Conservation (phyloP, 2,329 filamentous ascomycete species). For the Cytospora piceae region DNA sequence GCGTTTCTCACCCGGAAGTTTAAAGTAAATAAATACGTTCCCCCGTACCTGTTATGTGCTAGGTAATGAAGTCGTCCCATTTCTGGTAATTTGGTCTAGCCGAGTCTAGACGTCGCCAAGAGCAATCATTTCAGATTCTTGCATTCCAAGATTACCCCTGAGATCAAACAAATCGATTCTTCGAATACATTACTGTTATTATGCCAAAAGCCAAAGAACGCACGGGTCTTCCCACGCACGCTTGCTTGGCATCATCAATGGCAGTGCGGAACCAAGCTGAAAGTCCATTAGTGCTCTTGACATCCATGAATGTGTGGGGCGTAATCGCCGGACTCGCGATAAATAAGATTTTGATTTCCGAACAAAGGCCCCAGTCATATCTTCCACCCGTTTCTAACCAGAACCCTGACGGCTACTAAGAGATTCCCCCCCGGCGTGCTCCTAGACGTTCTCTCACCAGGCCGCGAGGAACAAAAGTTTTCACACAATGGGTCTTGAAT, state of each 20-base stretch:
- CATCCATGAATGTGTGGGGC: slow-evolving; percentile 7
- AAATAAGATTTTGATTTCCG: slow-evolving; percentile 3
- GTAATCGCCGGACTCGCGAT: not conserved
- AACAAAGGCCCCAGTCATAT: not conserved
- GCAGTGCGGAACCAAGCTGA: slow-evolving; percentile 16
- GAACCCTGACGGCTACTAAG: not conserved
- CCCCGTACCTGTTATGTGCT: too few relatives aligned
- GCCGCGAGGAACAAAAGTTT: not conserved
- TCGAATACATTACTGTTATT: too few relatives aligned
- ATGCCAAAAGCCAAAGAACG: not conserved
- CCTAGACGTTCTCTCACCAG: not conserved
- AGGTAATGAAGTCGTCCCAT: not conserved
- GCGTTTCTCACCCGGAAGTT: not conserved
- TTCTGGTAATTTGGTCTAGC: not conserved
- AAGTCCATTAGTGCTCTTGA: slow-evolving; percentile 13
- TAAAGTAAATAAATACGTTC: not conserved
- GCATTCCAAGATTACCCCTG: not conserved
- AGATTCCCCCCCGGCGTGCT: not conserved
- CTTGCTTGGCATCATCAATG: slow-evolving; percentile 7
- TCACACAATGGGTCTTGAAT: not conserved
- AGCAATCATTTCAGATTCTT: not conserved
- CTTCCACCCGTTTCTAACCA: not conserved
- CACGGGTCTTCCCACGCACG: not conserved
- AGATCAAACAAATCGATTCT: not conserved
- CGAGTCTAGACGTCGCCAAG: not conserved